These are phyloP conservation scores for Hysterium pulicare DNA, from an alignment of 2,329 filamentous ascomycete species.

Conservation along the genomic window DNA sequence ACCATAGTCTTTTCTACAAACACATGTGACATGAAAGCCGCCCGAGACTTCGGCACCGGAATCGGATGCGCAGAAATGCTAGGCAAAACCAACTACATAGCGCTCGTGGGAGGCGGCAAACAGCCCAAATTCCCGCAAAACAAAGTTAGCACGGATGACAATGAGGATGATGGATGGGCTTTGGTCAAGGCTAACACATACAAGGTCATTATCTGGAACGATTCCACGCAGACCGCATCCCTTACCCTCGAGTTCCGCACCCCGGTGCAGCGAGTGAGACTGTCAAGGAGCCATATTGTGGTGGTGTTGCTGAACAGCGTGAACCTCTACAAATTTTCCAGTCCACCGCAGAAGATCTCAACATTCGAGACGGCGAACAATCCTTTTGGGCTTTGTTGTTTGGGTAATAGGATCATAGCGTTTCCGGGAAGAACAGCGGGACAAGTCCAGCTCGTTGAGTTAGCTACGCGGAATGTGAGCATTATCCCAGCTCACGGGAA, in stretches of 20 bases:
- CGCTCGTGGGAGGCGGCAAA: slow-evolving; percentile 82
- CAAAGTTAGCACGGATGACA: slow-evolving; percentile 55
- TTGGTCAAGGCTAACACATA: slow-evolving; percentile 26
- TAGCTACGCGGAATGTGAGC: slow-evolving; percentile 76
- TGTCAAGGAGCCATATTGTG: slow-evolving; percentile 72
- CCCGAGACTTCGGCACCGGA: slow-evolving; percentile 54
- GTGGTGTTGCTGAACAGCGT: slow-evolving; percentile 80
- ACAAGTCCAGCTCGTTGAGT: slow-evolving; percentile 83
- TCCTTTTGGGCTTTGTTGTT: slow-evolving; percentile 71
- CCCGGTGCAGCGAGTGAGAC: slow-evolving; percentile 72
- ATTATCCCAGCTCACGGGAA: slow-evolving; percentile 90
- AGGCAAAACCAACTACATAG: slow-evolving; percentile 80
- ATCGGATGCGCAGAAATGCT: slow-evolving; percentile 84
- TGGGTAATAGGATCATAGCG: slow-evolving; percentile 69
- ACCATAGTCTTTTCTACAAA: slow-evolving; percentile 28
- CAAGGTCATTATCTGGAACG: slow-evolving; percentile 86
- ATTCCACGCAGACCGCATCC: slow-evolving; percentile 69
- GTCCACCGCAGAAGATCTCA: slow-evolving; percentile 65
- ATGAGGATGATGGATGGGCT: slow-evolving; percentile 22
- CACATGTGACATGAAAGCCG: slow-evolving; percentile 27
- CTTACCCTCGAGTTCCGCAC: slow-evolving; percentile 77
- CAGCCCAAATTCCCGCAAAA: slow-evolving; percentile 83
- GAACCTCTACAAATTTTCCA: slow-evolving; percentile 75
- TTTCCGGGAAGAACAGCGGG: slow-evolving; percentile 86
- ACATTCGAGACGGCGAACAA: slow-evolving; percentile 87